Base-by-base conservation (phyloP, 495 filamentous ascomycete species). In the Niebla homalea region DNA sequence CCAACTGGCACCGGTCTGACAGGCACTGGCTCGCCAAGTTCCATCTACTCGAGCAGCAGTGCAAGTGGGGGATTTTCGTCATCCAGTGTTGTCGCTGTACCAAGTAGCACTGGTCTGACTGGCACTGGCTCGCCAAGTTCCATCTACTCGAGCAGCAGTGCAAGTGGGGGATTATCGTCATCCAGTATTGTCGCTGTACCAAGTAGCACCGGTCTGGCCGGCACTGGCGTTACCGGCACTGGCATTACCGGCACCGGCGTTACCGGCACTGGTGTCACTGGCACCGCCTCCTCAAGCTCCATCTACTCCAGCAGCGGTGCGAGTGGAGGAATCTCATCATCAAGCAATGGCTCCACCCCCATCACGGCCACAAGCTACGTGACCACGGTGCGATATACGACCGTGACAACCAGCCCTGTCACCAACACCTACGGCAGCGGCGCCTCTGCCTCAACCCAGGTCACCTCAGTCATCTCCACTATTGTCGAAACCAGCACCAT, bases 361-460 rank as follows among this genome's bases (percentile, higher is more conserved):
- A 22, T 43, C 19, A 25, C 26, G 16, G 23, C 21, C 5, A 32
- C 25, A 11, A n/a, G 10, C 23, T 49, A 29, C 26, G 43, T 46
- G 12, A 56, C 49, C 21, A 46, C 52, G 37, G 23, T 52, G 8
- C 44, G 49, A 25, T 52, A 52, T 23, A 54, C 42, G 12, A 59
- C 56, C 12, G 26, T 59, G 18, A 59, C 56, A 12, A 55, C 48
- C 37, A 56, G 52, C 42, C 56, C 56, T 5, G 46, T 59, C 11
- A 53, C 53, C 42, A 57, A 35, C 26, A 59, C 50, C 18, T 32
- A 51, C 35, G 41, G 50, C 38, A 45, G 39, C n/a, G 54, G 46
- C 22, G 46, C 36, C 8, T 44, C 46, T 21, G 48, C 54, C 11
- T 51, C 54, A 26, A 32, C 51, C 18, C 44, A 57, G 12, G 44